A percentile compares a stretch with the other conserved stretches of the same genome.
phyloP scores from a whole-genome alignment of 108 stramenopile genomes.

The Bacterosira constricta region DNA sequence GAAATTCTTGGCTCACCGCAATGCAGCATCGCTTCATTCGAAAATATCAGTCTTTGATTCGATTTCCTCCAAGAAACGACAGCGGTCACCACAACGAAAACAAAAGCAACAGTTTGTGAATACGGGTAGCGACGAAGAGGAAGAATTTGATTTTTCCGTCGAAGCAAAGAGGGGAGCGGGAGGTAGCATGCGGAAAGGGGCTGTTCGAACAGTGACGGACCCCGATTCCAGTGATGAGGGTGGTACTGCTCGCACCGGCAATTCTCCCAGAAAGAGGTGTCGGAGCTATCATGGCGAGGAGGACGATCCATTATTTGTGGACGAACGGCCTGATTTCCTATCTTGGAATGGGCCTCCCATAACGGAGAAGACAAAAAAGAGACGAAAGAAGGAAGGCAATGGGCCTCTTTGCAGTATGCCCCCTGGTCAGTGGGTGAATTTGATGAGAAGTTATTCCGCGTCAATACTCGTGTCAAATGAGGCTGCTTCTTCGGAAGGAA shows the following conservation, averaged over 20 bases:
- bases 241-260: background rate
- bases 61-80: background rate
- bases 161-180: background rate
- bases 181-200: background rate
- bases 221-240: background rate
- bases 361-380: background rate
- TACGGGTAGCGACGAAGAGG: background rate
- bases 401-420: too few species aligned
- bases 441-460: background rate
- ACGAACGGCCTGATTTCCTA: background rate
- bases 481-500: background rate
- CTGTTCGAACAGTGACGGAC: background rate
- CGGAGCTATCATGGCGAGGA: background rate
- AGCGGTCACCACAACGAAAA: background rate
- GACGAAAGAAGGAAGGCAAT: background rate
- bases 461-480: background rate
- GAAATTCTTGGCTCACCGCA: too few species aligned
- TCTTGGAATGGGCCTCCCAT: background rate
- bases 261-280: background rate
- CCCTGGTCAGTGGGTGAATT: background rate
- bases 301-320: background rate
- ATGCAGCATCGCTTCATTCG: background rate
- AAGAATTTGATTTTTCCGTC: background rate
- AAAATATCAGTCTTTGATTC: background rate
- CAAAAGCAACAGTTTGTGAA: too few species aligned